Evolutionary conservation across 192 early-diverging fungal species (phyloP), one percentile per base, ranked within the genome.

Genomic region (Entrophospora sp.): DNA sequence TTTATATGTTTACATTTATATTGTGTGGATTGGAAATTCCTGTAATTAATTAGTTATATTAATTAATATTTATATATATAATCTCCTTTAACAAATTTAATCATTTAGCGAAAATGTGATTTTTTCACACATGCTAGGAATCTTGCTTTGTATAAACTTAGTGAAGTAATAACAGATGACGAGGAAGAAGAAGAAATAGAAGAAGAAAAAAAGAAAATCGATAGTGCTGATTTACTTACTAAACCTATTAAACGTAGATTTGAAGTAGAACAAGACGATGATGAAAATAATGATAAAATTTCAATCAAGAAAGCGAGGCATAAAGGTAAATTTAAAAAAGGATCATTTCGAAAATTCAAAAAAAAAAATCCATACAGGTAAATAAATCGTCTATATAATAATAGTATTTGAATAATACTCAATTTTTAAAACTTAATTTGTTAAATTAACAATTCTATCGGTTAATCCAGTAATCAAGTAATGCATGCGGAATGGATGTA

Each of bases 401-500:
- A 1, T 34, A 24, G 5, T 51, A 10, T 51, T 51, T 13, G 5
- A 25, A 16, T 57, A 13, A 30, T 57, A 34, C 6, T 5, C 10
- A 25, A 4, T 57, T 18, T 4, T 57, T 34, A 4, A 57, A 57
- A 14, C 12, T 25, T 57, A 59, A 14, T 43, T 24, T 56, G 3
- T 42, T 27, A 20, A 40, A 35, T 18, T 2, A 36, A 16, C 35
- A 51, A 14, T 43, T 24, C 24, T n/a, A 53, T 13, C 28, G 4
- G 37, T 7, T 49, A 55, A 32, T 51, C 57, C 32, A 83, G 81
- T 32, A 71, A 84, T 65, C 79, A 81, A 56, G 62, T 84, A 20
- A 84, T 84, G 82, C 77, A 76, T 55, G 80, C 80, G 10, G 82
- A 84, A 61, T 60, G 70, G 37, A 68, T 84, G 69, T 52, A 69